A percentile compares a stretch with the other conserved stretches of the same genome.
These are phyloP conservation scores for Plasmodium sp. DNA, from an alignment of 169 alveolate species.

Conservation along the genomic window DNA sequence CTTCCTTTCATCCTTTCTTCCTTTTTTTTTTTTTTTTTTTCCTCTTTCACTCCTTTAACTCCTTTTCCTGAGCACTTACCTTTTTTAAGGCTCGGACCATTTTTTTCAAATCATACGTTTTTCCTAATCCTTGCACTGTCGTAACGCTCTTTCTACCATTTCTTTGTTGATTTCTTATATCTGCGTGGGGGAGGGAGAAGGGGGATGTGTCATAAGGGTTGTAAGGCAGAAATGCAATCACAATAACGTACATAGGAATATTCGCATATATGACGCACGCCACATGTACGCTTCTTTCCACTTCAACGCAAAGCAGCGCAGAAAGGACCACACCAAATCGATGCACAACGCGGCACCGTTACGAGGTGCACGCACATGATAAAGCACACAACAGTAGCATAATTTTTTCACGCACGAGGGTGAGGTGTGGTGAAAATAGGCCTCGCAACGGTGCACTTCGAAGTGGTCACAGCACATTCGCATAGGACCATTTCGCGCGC, in stretches of 20 bases:
- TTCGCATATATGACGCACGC: background rate
- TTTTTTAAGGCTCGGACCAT: slow-evolving; percentile 93
- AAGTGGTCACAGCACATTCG: background rate
- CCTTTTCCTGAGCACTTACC: slow-evolving; percentile 23
- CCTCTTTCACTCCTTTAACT: background rate
- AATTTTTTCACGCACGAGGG: background rate
- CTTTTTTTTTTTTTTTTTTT: background rate
- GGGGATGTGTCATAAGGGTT: background rate
- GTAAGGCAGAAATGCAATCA: background rate
- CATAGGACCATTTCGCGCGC: background rate
- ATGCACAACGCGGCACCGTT: background rate
- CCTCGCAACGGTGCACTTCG: background rate
- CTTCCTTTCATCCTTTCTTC: background rate
- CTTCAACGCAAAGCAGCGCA: background rate
- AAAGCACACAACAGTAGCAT: background rate
- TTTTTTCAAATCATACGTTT: slow-evolving; percentile 92
- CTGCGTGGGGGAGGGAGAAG: background rate
- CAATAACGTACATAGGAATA: background rate
- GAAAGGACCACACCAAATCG: background rate
- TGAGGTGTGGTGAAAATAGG: background rate
- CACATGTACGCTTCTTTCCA: background rate
- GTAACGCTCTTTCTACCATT: slow-evolving; percentile 95
- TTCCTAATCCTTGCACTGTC: slow-evolving; percentile 94
- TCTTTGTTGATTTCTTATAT: slow-evolving; percentile 94
- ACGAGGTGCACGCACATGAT: background rate